Evolutionary conservation across 495 filamentous ascomycete species (phyloP).

Genomic region (Penicillium alfredii): DNA sequence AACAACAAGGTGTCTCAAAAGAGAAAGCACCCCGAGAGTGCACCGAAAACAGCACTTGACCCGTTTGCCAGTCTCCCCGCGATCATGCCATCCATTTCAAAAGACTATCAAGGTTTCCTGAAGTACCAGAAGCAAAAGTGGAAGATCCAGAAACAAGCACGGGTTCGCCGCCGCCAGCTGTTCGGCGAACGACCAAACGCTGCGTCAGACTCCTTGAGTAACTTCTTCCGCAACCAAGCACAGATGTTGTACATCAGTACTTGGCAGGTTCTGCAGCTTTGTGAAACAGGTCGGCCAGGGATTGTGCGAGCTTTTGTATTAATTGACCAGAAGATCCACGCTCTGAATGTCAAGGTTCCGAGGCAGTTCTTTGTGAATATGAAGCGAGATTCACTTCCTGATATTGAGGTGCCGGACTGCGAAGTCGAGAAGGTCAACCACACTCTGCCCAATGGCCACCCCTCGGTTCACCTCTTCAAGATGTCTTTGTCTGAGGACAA

Average conservation of each 20-base stretch:
- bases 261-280: conserved; percentile 90
- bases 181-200: conserved; percentile 79
- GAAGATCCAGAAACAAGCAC: conserved; percentile 94
- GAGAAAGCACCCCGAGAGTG: conserved; percentile 71
- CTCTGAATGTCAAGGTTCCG: conserved; percentile 81
- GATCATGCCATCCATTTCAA: conserved; percentile 76
- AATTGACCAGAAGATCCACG: conserved; percentile 86
- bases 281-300: conserved; percentile 71
- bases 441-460: conserved; percentile 90
- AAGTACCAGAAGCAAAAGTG: conserved; percentile 98
- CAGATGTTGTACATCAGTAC: conserved; percentile 82
- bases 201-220: conserved; percentile 67
- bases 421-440: conserved; percentile 86
- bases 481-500: conserved; percentile 81
- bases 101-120: conserved; percentile 86
- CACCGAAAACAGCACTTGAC: conserved; percentile 56
- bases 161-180: conserved; percentile 78
- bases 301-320: conserved; percentile 85
- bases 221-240: conserved; percentile 85
- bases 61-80: conserved; percentile 80
- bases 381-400: conserved; percentile 76
- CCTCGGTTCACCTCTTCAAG: conserved; percentile 90
- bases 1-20: conserved; percentile 65
- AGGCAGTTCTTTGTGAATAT: conserved; percentile 88
- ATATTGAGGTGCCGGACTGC: conserved; percentile 83